phyloP scores from a whole-genome alignment of 306 rosid genomes.

The Casuarina equisetifolia region DNA sequence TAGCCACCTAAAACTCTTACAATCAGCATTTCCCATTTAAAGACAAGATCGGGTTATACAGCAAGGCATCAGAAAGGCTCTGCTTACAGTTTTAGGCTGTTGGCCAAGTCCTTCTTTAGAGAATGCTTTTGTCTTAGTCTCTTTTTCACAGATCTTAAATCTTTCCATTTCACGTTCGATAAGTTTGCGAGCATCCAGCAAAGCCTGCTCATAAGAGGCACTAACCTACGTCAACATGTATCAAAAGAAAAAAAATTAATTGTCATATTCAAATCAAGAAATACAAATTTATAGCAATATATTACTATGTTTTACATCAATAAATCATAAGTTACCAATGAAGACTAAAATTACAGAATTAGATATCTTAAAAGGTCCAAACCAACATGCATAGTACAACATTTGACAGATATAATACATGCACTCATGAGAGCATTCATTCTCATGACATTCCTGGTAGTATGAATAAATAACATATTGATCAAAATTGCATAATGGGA shows the following conservation, averaged over 20 bases:
- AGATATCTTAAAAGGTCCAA: not conserved
- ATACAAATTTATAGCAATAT: conserved; percentile 9
- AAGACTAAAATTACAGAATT: conserved; percentile 9
- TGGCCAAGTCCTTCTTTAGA: conserved; percentile 98
- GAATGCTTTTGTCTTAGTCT: conserved; percentile 95
- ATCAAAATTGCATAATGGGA: not conserved
- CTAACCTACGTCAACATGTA: conserved; percentile 69
- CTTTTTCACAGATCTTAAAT: conserved; percentile 95
- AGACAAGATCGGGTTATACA: conserved; percentile 1
- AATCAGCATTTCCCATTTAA: conserved; percentile 3
- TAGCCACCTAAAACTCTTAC: conserved; percentile 2
- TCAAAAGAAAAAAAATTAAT: conserved; percentile 34
- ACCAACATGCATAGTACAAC: not conserved
- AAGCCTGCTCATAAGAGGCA: conserved; percentile 96
- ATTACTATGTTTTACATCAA: conserved; percentile 17
- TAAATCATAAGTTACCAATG: not conserved
- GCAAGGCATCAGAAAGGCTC: conserved; percentile 2
- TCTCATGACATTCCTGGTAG: not conserved
- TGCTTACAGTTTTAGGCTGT: conserved; percentile 92
- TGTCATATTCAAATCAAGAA: conserved; percentile 26
- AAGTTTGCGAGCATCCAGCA: conserved; percentile 93
- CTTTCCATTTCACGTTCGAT: conserved; percentile 99
- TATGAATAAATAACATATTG: not conserved
- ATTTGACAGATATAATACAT: not conserved
- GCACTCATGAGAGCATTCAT: no score